These are phyloP conservation scores for Bolboschoenoplectus hybrid DNA, from an alignment of 202 grass and related monocot genomes.

Conservation along the genomic window DNA sequence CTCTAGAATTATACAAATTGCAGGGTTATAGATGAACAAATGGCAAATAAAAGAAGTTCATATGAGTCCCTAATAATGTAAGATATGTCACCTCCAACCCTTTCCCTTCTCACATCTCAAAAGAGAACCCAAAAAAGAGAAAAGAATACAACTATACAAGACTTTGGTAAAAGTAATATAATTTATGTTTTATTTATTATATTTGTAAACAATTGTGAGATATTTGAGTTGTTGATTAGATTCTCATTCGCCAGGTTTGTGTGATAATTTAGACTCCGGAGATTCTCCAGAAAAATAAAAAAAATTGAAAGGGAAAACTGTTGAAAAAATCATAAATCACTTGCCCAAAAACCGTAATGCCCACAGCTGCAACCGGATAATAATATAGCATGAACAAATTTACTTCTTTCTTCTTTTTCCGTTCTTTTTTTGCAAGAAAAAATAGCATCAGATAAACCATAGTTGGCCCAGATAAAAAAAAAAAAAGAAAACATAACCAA, in stretches of 20 bases:
- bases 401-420: background rate
- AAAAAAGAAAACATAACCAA: background rate
- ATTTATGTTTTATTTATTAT: background rate
- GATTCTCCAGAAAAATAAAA: background rate
- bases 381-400: background rate
- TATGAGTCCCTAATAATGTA: background rate
- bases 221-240: background rate
- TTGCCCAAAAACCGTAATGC: background rate
- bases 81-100: background rate
- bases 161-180: background rate
- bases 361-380: background rate
- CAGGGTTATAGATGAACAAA: conserved; percentile 14
- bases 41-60: conserved; percentile 3
- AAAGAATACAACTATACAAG: background rate
- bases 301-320: background rate
- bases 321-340: background rate
- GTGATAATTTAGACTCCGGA: background rate
- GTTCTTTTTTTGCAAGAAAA: background rate
- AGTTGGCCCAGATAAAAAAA: background rate
- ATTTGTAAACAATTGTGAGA: background rate
- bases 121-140: background rate
- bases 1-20: conserved; percentile 50
- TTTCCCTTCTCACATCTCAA: background rate
- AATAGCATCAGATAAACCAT: background rate
- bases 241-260: background rate